Evolutionary conservation across 176 grass and related monocot genomes (phyloP).

Genomic region (Poa annua): DNA sequence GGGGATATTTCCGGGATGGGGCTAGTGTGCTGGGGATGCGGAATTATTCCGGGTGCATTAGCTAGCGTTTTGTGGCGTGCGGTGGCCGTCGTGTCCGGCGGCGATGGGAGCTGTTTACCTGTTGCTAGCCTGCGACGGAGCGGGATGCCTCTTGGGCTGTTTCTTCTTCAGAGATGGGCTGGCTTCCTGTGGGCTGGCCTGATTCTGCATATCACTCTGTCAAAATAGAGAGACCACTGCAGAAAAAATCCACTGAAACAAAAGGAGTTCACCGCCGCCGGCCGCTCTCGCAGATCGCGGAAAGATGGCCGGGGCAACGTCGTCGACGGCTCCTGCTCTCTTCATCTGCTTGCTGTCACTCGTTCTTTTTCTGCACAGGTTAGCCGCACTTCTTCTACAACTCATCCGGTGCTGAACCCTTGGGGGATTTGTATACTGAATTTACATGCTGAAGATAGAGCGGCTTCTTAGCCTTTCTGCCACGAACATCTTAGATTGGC

Average conservation of each 20-base stretch:
- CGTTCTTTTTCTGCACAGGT: constrained; percentile 43
- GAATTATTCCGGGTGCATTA: constrained; percentile 11
- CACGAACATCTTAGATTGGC: constrained; percentile 29
- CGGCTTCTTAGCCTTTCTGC: neutral
- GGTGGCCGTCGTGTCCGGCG: constrained; percentile 61
- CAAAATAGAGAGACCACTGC: neutral
- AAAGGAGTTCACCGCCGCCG: neutral
- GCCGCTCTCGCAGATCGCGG: neutral
- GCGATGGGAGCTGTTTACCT: constrained; percentile 39
- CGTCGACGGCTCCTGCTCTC: neutral
- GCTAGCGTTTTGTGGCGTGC: constrained; percentile 32
- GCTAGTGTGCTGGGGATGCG: constrained; percentile 22
- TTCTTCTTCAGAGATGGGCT: neutral
- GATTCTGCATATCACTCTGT: neutral
- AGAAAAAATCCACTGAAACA: neutral
- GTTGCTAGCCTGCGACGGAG: constrained; percentile 4
- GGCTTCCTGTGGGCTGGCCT: neutral
- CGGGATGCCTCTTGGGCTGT: constrained; percentile 14
- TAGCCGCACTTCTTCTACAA: neutral
- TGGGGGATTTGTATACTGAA: neutral
- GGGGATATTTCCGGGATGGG: constrained; percentile 49
- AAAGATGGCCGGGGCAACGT: constrained; percentile 43
- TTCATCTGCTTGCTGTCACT: constrained; percentile 2
- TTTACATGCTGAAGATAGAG: neutral
- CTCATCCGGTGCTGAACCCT: neutral